These are phyloP conservation scores for Collybia mongolica DNA, from an alignment of 768 basidiomycete species.

Conservation along the genomic window DNA sequence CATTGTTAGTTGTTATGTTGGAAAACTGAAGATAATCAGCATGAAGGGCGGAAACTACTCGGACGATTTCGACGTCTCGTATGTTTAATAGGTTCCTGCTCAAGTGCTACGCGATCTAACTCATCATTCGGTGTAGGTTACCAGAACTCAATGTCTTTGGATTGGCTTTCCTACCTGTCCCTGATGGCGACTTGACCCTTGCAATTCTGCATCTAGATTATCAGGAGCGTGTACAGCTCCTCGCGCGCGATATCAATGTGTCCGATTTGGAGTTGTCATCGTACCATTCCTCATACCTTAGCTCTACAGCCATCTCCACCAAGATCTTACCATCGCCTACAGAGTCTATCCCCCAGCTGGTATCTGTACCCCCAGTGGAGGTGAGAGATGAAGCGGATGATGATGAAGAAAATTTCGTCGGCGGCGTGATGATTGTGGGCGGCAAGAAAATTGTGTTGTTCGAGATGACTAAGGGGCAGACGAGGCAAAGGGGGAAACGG, in stretches of 20 bases:
- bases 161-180: conserved; percentile 56
- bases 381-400: conserved; percentile 21
- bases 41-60: conserved; percentile 54
- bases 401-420: conserved; percentile 39
- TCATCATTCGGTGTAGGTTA: conserved; percentile 37
- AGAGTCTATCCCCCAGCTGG: conserved; percentile 37
- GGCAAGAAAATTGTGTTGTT: conserved; percentile 64
- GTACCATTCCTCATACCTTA: conserved; percentile 45
- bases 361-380: conserved; percentile 36
- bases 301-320: conserved; percentile 50
- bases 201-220: conserved; percentile 71
- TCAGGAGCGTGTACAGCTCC: conserved; percentile 58
- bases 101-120: neutral
- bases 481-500: conserved; percentile 55
- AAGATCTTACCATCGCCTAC: conserved; percentile 44
- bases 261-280: conserved; percentile 50
- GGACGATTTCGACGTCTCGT: conserved; percentile 67
- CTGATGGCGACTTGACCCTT: conserved; percentile 45
- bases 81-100: conserved; percentile 23
- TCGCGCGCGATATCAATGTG: conserved; percentile 54
- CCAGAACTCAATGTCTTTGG: conserved; percentile 69
- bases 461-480: conserved; percentile 48
- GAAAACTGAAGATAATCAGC: conserved; percentile 64
- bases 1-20: conserved; percentile 64
- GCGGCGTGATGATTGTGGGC: conserved; percentile 72